Base-by-base conservation (phyloP, 202 grass and related monocot genomes). In the Zizania palustris region DNA sequence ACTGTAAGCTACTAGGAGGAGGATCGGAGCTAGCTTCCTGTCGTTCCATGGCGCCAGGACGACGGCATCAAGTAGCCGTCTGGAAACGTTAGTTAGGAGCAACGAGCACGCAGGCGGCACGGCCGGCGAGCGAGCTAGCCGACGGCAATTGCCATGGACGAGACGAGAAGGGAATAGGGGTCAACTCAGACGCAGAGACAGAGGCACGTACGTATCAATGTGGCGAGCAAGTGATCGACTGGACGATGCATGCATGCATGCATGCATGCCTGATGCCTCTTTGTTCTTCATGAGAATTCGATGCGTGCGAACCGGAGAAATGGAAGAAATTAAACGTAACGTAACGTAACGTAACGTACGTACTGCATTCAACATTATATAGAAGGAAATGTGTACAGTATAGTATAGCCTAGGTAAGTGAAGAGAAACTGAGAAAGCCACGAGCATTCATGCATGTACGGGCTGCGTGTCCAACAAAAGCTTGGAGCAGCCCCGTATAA, bases 391-490 rank as follows among this genome's bases (percentile, higher is more conserved):
- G 51, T 55, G 51, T 55, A 55, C 51, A 55, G 51, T 20, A 55
- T 7, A 55, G 51, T 55, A 55, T n/a, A 55, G n/a, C n/a, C 51
- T 42, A 42, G 40, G 28, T 1, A 28, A 28, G 28, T 28, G 28
- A 28, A 28, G 28, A 28, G 28, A 28, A 28, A 28, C 1, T 2
- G 28, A 28, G 28, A 28, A 28, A 28, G 28, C 28, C 28, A 28
- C 28, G 28, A 28, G 28, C 20, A 14, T 28, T 48, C 54, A 65
- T 42, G 81, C 76, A 88, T 65, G 70, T 70, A 82, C 70, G 71
- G 76, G 64, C 65, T 76, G 81, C 76, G 11, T 65, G 76, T 84
- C 76, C 81, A 88, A 88, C 76, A 39, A 88, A 84, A 88, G 82
- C 67, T 80, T 71, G 86, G 86, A 71, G 81, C 86, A 88, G 60